These are phyloP conservation scores for Mrakia frigida DNA, from an alignment of 768 basidiomycete genomes.

Conservation along the genomic window DNA sequence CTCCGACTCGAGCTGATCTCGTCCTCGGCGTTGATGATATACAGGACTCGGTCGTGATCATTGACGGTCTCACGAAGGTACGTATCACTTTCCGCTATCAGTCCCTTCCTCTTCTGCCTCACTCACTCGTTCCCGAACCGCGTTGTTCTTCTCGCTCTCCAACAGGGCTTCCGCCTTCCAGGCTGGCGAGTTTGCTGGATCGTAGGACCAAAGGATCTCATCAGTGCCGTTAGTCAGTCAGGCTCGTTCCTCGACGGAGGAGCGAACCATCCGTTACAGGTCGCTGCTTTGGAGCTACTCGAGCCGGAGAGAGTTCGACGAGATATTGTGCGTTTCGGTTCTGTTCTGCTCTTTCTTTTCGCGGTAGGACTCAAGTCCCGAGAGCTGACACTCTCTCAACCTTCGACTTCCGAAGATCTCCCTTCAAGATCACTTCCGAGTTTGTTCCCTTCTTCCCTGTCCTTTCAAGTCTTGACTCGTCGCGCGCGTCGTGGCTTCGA, in stretches of 20 bases:
- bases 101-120: constrained; percentile 6
- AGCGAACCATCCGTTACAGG: constrained; percentile 84
- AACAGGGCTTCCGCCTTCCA: constrained; percentile 51
- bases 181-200: constrained; percentile 92
- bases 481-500: neutral
- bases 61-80: constrained; percentile 90
- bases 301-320: constrained; percentile 61
- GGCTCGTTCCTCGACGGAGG: constrained; percentile 94
- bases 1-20: neutral
- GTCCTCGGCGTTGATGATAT: neutral
- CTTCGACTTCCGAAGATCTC: constrained; percentile 51
- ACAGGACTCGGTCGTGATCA: constrained; percentile 72
- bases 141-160: constrained; percentile 52
- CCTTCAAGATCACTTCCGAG: constrained; percentile 62
- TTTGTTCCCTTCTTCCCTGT: neutral
- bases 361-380: too few species aligned
- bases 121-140: constrained; percentile 42
- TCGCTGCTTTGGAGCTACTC: constrained; percentile 78
- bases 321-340: constrained; percentile 56
- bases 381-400: neutral
- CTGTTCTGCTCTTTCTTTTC: neutral
- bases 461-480: too few species aligned
- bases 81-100: constrained; percentile 10
- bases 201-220: constrained; percentile 77
- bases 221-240: constrained; percentile 86